Conservation (phyloP, 805 yeast genomes). For the Henningerozyma blattae region DNA sequence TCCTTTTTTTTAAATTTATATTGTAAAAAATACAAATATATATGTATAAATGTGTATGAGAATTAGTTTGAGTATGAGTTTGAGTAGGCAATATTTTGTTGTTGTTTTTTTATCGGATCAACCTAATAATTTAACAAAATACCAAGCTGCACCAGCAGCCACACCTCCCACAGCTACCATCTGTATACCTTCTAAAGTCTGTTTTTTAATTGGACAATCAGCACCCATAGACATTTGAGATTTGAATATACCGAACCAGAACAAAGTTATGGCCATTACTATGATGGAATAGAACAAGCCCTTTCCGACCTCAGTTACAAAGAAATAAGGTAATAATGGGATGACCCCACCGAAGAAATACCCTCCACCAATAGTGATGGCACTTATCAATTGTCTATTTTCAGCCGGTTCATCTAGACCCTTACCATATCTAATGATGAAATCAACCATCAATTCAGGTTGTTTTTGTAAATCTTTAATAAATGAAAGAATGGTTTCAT, state of each 20-base stretch:
- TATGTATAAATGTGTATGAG: too few relatives aligned
- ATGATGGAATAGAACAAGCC: conserved; percentile 66
- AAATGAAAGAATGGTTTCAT: conserved; percentile 59
- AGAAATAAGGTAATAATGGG: conserved; percentile 84
- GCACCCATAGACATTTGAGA: conserved; percentile 79
- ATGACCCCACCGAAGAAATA: conserved; percentile 88
- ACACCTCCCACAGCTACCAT: conserved; percentile 93
- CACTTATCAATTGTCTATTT: conserved; percentile 77
- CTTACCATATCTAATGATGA: conserved; percentile 73
- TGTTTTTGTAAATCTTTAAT: conserved; percentile 65
- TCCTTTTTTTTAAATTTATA: too few relatives aligned
- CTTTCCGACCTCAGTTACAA: conserved; percentile 55
- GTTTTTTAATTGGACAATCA: conserved; percentile 48
- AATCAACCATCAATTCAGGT: conserved; percentile 72
- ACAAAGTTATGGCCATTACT: conserved; percentile 78
- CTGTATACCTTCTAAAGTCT: conserved; percentile 68
- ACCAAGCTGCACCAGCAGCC: conserved; percentile 96
- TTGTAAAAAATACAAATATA: too few relatives aligned
- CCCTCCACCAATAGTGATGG: conserved; percentile 80
- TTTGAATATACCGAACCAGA: conserved; percentile 75
- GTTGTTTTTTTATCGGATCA: conserved; percentile 1
- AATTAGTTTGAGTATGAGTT: too few relatives aligned
- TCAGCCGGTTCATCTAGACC: conserved; percentile 94
- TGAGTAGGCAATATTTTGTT: too few relatives aligned
- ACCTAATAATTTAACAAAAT: conserved; percentile 65